A percentile compares a stretch with the other conserved stretches of the same genome.
phyloP scores from a whole-genome alignment of 345 rosid genomes.

The Reutealis trisperma region DNA sequence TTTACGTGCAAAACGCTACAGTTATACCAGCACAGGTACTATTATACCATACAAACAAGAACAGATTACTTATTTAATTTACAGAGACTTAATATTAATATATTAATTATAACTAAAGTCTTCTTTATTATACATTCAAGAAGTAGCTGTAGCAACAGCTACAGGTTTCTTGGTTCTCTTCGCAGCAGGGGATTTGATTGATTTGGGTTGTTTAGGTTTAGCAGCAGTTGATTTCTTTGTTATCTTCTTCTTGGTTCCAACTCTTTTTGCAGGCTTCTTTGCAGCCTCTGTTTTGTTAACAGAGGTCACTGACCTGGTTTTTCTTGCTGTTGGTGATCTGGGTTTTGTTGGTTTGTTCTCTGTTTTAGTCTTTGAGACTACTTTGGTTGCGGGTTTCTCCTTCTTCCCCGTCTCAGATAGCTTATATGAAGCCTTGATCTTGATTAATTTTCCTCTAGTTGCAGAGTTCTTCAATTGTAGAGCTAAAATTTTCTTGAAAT shows the following conservation, averaged over 20 bases:
- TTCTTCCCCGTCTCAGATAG: slow-evolving; percentile 41
- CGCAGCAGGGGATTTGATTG: slow-evolving; percentile 44
- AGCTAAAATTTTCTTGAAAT: slow-evolving; percentile 63
- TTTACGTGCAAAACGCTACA: too few species aligned
- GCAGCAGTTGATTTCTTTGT: slow-evolving; percentile 37
- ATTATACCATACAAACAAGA: background rate
- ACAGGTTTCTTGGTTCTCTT: slow-evolving; percentile 46
- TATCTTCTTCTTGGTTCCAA: slow-evolving; percentile 30
- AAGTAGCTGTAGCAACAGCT: slow-evolving; percentile 39
- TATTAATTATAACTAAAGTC: too few species aligned
- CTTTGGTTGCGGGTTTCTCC: slow-evolving; percentile 12
- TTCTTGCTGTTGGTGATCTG: slow-evolving; percentile 24
- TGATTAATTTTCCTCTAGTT: slow-evolving; percentile 60
- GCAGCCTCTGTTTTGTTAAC: slow-evolving; percentile 34
- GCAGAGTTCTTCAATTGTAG: slow-evolving; percentile 72
- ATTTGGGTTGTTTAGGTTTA: slow-evolving; percentile 47
- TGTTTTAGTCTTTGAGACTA: background rate
- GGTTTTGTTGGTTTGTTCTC: slow-evolving; percentile 14
- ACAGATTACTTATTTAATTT: background rate
- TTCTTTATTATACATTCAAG: too few species aligned
- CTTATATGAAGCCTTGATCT: slow-evolving; percentile 86
- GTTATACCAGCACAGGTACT: too few species aligned
- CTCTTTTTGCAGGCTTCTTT: slow-evolving; percentile 38
- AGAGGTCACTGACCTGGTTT: slow-evolving; percentile 25
- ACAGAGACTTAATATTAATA: background rate